Evolutionary conservation across 2,329 filamentous ascomycete species (phyloP).

Genomic region (Ciborinia camelliae): DNA sequence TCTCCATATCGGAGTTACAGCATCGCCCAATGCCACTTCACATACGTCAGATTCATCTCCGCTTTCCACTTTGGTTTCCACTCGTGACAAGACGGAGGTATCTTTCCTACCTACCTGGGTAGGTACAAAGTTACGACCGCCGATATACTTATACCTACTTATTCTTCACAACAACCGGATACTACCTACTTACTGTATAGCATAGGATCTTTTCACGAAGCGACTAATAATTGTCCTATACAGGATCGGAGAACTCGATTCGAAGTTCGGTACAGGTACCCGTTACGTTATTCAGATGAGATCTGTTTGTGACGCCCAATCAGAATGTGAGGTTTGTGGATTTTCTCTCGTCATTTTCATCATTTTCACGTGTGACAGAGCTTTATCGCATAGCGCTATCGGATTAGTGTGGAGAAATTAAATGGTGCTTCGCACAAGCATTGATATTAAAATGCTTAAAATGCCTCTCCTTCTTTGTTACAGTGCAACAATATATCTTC

Average conservation of each 20-base stretch:
- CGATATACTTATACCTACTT: no score
- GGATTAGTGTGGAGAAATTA: conserved; percentile 14
- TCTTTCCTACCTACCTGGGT: no score
- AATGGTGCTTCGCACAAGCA: background rate
- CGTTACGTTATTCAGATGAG: background rate
- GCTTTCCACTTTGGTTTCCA: no score
- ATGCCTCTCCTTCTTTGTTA: conserved; percentile 4
- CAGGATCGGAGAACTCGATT: background rate
- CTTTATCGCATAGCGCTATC: conserved; percentile 18
- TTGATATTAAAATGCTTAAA: no score
- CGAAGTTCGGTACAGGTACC: background rate
- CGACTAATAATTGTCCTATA: background rate
- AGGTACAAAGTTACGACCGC: no score
- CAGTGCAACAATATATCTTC: background rate
- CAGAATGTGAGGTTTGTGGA: background rate
- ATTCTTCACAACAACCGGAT: no score
- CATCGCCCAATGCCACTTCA: no score
- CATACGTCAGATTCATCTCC: no score
- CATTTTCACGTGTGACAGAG: background rate
- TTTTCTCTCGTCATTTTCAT: background rate
- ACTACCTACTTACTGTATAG: no score
- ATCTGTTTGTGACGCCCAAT: background rate
- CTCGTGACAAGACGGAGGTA: no score
- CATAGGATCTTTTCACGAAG: background rate
- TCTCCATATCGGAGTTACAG: background rate